Conservation (phyloP, 2,329 filamentous ascomycete species). For the Fusarium sp. region DNA sequence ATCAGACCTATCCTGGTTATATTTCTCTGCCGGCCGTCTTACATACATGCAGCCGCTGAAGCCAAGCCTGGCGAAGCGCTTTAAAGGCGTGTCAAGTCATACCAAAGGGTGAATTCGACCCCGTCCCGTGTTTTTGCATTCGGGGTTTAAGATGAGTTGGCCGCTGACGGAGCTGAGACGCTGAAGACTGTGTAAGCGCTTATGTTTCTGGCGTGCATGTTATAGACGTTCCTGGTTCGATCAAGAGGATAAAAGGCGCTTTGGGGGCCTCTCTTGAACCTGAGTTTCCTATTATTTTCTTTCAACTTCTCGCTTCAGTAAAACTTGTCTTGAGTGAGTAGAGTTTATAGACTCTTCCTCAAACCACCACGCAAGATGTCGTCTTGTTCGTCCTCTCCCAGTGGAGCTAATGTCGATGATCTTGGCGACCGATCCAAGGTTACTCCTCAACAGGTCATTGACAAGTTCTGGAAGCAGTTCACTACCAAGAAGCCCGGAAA, state of each 20-base stretch:
- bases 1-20: conserved; percentile 11
- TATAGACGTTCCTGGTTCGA: not conserved
- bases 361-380: conserved; percentile 16
- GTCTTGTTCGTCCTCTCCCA: conserved; percentile 24
- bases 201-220: not conserved
- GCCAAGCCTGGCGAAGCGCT: not conserved
- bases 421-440: conserved; percentile 54
- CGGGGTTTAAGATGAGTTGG: conserved; percentile 16
- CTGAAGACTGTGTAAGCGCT: conserved; percentile 12
- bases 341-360: not conserved
- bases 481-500: conserved; percentile 78
- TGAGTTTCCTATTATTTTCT: not conserved
- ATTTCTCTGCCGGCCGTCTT: not conserved
- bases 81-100: not conserved
- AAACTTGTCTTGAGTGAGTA: not conserved
- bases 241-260: conserved; percentile 18
- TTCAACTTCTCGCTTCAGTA: too few species aligned
- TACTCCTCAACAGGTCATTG: conserved; percentile 74
- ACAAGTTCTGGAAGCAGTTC: conserved; percentile 80
- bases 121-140: not conserved
- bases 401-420: conserved; percentile 2
- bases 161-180: conserved; percentile 20
- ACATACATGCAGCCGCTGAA: not conserved
- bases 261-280: not conserved
- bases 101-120: not conserved